Evolutionary conservation across 768 basidiomycete species (phyloP).

Genomic region (Porphyrellus cyaneotinctus): DNA sequence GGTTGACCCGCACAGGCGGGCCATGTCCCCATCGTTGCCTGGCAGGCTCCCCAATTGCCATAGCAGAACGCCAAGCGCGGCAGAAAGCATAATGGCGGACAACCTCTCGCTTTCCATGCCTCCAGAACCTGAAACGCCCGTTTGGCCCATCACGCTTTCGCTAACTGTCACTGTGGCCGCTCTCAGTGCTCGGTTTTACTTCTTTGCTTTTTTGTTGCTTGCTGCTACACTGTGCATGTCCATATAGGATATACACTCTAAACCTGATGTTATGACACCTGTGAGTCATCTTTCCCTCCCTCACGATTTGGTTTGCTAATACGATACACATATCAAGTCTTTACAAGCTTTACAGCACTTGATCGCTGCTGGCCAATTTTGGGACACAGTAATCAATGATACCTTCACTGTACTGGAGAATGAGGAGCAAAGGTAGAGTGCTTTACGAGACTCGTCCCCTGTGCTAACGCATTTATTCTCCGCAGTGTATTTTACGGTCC

Average conservation of each 20-base stretch:
- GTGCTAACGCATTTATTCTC: slow-evolving; percentile 3
- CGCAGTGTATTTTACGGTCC: slow-evolving; percentile 38
- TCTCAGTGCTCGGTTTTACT: slow-evolving; percentile 42
- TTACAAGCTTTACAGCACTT: slow-evolving; percentile 64
- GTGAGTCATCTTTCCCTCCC: slow-evolving; percentile 36
- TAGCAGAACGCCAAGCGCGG: slow-evolving; percentile 43
- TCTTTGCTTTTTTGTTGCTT: slow-evolving; percentile 37
- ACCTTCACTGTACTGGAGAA: slow-evolving; percentile 60
- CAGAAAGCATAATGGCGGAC: slow-evolving; percentile 22
- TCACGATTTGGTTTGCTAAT: neutral
- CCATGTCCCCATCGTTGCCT: slow-evolving; percentile 40
- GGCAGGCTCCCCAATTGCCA: slow-evolving; percentile 39
- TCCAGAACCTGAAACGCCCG: slow-evolving; percentile 33
- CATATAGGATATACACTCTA: slow-evolving; percentile 31
- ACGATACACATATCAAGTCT: slow-evolving; percentile 41
- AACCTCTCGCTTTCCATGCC: slow-evolving; percentile 24
- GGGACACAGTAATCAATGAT: slow-evolving; percentile 74
- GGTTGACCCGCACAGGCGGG: slow-evolving; percentile 28
- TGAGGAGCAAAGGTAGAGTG: slow-evolving; percentile 61
- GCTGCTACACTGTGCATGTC: slow-evolving; percentile 37
- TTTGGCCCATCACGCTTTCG: slow-evolving; percentile 39
- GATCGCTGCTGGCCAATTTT: slow-evolving; percentile 60
- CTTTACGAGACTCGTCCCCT: neutral
- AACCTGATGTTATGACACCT: slow-evolving; percentile 49
- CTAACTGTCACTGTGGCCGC: slow-evolving; percentile 38